These are phyloP conservation scores for Globisporangium alternatum DNA, from an alignment of 352 stramenopile genomes.

Conservation along the genomic window DNA sequence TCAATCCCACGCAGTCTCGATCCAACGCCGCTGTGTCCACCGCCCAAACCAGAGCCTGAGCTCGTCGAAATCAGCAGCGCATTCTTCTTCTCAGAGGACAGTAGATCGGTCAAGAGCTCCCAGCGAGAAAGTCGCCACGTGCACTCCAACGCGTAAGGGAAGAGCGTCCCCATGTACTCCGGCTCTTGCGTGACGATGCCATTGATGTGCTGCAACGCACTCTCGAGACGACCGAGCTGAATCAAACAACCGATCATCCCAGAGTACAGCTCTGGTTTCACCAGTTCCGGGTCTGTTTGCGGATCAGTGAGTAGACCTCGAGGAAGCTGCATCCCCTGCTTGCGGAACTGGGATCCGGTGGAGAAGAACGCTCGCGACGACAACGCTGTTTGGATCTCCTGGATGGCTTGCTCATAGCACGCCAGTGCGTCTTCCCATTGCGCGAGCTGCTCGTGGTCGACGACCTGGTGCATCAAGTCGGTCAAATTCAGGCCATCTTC, in stretches of 20 bases:
- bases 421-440: conserved; percentile 76
- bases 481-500: conserved; percentile 49
- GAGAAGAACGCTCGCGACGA: conserved; percentile 29
- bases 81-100: conserved; percentile 75
- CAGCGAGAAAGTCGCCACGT: conserved; percentile 84
- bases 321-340: conserved; percentile 17
- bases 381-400: conserved; percentile 56
- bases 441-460: conserved; percentile 66
- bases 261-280: conserved; percentile 76
- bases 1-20: conserved; percentile 58
- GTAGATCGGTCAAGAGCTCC: conserved; percentile 70
- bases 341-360: background rate
- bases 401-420: conserved; percentile 77
- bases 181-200: conserved; percentile 80
- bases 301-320: conserved; percentile 24
- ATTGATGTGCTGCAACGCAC: conserved; percentile 83
- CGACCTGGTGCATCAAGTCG: conserved; percentile 69
- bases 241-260: conserved; percentile 85
- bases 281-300: conserved; percentile 41
- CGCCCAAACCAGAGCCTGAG: conserved; percentile 3
- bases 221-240: conserved; percentile 79
- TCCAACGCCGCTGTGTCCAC: background rate
- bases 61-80: conserved; percentile 43
- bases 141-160: conserved; percentile 80
- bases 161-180: conserved; percentile 73